These are phyloP conservation scores for Termitomyces sp. DNA, from an alignment of 768 basidiomycete genomes.

Conservation along the genomic window DNA sequence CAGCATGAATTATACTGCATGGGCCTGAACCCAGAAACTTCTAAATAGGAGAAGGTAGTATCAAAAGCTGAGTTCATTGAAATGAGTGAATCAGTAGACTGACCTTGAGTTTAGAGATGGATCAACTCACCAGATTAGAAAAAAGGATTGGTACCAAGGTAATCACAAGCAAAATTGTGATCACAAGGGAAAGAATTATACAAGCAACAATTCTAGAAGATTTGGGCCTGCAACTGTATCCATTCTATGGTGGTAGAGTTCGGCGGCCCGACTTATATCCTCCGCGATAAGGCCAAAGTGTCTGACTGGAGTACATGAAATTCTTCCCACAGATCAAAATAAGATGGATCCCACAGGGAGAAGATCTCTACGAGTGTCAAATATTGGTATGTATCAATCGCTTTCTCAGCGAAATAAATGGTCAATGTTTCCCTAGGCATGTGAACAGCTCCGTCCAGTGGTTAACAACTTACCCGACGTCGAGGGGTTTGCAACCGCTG, in stretches of 20 bases:
- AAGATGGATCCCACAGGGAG: not conserved
- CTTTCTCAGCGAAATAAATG: not conserved
- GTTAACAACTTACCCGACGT: slow-evolving; percentile 20
- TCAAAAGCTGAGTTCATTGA: too few species aligned
- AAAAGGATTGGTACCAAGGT: too few species aligned
- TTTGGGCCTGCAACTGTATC: not conserved
- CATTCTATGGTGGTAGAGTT: not conserved
- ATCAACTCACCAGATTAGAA: rapidly evolving
- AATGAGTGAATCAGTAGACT: too few species aligned
- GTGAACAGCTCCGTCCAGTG: not conserved
- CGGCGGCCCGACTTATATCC: not conserved
- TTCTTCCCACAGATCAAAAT: not conserved
- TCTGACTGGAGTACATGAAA: not conserved
- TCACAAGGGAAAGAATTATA: too few species aligned
- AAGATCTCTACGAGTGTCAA: not conserved
- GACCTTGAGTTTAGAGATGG: too few species aligned
- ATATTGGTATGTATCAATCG: not conserved
- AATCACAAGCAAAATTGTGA: too few species aligned
- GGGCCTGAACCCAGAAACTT: too few species aligned
- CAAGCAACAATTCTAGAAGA: too few species aligned
- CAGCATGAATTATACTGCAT: too few species aligned
- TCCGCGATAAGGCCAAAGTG: not conserved
- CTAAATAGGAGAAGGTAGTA: too few species aligned
- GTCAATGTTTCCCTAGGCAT: not conserved
- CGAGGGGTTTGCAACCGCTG: slow-evolving; percentile 28